A percentile compares a stretch with the other conserved stretches of the same genome.
These are phyloP conservation scores for Epichloe sylvatica DNA, from an alignment of 2,329 filamentous ascomycete genomes.

Conservation along the genomic window DNA sequence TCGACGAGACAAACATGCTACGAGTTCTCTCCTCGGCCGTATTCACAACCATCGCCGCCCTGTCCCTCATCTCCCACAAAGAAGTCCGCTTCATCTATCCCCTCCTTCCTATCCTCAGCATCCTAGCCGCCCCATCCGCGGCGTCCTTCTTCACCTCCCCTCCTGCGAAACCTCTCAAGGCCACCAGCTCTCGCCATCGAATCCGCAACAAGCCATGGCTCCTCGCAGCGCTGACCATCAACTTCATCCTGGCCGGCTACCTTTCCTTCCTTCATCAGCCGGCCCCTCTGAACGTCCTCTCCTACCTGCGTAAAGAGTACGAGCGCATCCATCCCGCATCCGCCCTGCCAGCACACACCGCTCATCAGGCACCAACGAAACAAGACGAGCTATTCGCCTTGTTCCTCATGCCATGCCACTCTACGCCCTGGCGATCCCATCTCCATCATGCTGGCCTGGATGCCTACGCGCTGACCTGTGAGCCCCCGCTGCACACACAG, in stretches of 20 bases:
- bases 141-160: conserved; percentile 46
- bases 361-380: conserved; percentile 10
- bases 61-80: conserved; percentile 83
- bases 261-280: conserved; percentile 65
- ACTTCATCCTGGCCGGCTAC: conserved; percentile 59
- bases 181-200: conserved; percentile 13
- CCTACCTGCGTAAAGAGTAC: conserved; percentile 63
- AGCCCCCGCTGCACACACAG: conserved; percentile 61
- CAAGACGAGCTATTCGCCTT: conserved; percentile 46
- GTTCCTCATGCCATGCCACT: conserved; percentile 92
- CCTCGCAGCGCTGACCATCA: conserved; percentile 44
- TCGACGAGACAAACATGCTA: conserved; percentile 21
- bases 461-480: conserved; percentile 79
- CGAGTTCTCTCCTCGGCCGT: conserved; percentile 41
- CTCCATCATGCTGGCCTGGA: conserved; percentile 60
- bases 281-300: conserved; percentile 60
- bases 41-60: conserved; percentile 41
- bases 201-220: conserved; percentile 44
- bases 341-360: conserved; percentile 10
- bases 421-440: conserved; percentile 86
- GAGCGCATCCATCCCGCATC: conserved; percentile 37
- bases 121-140: conserved; percentile 58
- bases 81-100: conserved; percentile 96
- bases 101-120: conserved; percentile 70
- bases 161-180: conserved; percentile 14